phyloP scores from a whole-genome alignment of 345 rosid species.

The Syzygium grande region DNA sequence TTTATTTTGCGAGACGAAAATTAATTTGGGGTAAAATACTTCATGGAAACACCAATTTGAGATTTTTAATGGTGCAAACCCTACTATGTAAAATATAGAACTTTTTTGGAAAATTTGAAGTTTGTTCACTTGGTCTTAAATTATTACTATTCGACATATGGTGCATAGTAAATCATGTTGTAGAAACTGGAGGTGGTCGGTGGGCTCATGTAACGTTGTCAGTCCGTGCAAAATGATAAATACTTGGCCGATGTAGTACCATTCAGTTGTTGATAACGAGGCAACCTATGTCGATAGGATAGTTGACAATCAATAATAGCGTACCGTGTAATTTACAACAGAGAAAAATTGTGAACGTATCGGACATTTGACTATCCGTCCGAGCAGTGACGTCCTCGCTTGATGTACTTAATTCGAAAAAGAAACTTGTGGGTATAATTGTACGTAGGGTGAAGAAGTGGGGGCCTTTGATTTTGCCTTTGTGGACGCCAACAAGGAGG shows the following conservation, averaged over 20 bases:
- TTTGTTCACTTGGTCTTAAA: neutral
- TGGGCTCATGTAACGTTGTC: neutral
- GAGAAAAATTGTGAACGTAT: neutral
- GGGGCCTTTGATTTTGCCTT: constrained; percentile 15
- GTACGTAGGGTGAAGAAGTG: neutral
- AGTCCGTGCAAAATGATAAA: neutral
- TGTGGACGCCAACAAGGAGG: constrained; percentile 21
- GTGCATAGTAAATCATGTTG: neutral
- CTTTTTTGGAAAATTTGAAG: neutral
- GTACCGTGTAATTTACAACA: neutral
- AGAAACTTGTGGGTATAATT: too few relatives aligned
- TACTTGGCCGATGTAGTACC: neutral
- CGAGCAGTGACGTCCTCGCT: neutral
- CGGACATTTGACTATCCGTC: neutral
- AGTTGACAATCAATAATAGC: neutral
- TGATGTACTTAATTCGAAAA: too few relatives aligned
- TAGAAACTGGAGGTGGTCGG: neutral
- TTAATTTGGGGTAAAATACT: neutral
- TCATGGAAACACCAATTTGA: neutral
- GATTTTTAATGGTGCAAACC: neutral
- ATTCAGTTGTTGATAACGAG: neutral
- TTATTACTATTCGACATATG: neutral
- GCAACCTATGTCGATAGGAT: neutral
- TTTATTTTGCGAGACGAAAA: neutral
- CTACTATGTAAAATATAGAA: neutral